phyloP scores from a whole-genome alignment of 495 filamentous ascomycete species.

The Penicillium arizonense region DNA sequence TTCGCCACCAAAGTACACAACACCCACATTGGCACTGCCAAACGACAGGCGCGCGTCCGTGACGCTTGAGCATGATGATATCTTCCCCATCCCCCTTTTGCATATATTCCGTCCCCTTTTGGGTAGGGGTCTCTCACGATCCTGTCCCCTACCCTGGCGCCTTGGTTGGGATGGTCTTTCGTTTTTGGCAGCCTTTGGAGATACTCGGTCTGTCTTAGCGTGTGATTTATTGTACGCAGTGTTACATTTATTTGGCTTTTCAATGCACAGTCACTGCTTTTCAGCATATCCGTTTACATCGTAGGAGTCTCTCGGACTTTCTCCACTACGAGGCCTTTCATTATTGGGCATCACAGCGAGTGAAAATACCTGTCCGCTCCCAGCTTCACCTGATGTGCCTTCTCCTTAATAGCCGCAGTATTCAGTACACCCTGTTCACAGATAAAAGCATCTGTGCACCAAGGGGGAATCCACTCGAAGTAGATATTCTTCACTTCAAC shows the following conservation, averaged over 20 bases:
- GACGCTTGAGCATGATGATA: constrained; percentile 40
- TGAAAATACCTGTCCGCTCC: constrained; percentile 33
- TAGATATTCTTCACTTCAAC: constrained; percentile 56
- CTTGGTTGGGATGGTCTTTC: constrained; percentile 14
- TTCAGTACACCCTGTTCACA: constrained; percentile 49
- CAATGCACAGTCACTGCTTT: constrained; percentile 16
- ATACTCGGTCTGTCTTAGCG: constrained; percentile 12
- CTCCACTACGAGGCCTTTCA: too few species aligned
- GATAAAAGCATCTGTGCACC: constrained; percentile 54
- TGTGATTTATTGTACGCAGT: constrained; percentile 23
- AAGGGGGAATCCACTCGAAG: constrained; percentile 63
- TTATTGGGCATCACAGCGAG: constrained; percentile 16
- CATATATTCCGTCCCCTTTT: constrained; percentile 21
- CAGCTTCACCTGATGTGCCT: constrained; percentile 26
- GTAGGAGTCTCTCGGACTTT: too few species aligned
- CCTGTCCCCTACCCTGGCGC: constrained; percentile 35
- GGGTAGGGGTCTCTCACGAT: constrained; percentile 30
- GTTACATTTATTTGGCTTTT: constrained; percentile 16
- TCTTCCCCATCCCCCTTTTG: constrained; percentile 16
- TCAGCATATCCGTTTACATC: not conserved
- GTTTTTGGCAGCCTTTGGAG: constrained; percentile 9
- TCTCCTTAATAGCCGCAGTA: constrained; percentile 25
- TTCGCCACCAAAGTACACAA: constrained; percentile 96
- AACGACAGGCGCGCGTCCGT: constrained; percentile 65
- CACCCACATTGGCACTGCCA: constrained; percentile 85